Percentiles rank a stretch among this genome's conserved stretches.
phyloP scores from a whole-genome alignment of 176 grass and related monocot genomes.

The Triticum urartu region DNA sequence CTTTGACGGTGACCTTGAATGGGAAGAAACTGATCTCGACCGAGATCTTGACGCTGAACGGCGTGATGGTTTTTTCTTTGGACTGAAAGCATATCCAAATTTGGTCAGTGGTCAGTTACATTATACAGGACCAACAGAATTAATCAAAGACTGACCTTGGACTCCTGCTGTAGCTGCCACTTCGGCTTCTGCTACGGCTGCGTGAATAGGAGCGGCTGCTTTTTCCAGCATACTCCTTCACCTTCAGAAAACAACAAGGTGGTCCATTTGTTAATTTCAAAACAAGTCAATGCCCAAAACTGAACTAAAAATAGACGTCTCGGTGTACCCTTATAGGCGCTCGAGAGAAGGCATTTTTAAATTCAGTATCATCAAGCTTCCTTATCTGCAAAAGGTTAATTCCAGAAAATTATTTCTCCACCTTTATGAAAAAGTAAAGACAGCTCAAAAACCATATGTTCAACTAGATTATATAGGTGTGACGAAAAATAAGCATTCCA shows the following conservation, averaged over 20 bases:
- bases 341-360: conserved; percentile 79
- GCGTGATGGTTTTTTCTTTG: conserved; percentile 27
- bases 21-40: conserved; percentile 49
- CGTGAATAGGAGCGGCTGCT: conserved; percentile 32
- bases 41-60: conserved; percentile 43
- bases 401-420: background rate
- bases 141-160: conserved; percentile 33
- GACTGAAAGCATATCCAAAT: conserved; percentile 34
- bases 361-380: conserved; percentile 88
- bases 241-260: conserved; percentile 28
- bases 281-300: background rate
- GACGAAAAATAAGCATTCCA: background rate
- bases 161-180: conserved; percentile 45
- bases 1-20: conserved; percentile 31
- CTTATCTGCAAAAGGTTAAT: conserved; percentile 51
- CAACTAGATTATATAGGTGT: background rate
- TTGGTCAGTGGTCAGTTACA: background rate
- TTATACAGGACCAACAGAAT: background rate
- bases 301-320: background rate
- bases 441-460: background rate
- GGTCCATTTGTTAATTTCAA: background rate
- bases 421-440: background rate
- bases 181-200: conserved; percentile 40
- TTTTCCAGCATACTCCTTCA: conserved; percentile 59
- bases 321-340: conserved; percentile 65